phyloP scores from a whole-genome alignment of 805 yeast species.

The Hanseniaspora meyeri region DNA sequence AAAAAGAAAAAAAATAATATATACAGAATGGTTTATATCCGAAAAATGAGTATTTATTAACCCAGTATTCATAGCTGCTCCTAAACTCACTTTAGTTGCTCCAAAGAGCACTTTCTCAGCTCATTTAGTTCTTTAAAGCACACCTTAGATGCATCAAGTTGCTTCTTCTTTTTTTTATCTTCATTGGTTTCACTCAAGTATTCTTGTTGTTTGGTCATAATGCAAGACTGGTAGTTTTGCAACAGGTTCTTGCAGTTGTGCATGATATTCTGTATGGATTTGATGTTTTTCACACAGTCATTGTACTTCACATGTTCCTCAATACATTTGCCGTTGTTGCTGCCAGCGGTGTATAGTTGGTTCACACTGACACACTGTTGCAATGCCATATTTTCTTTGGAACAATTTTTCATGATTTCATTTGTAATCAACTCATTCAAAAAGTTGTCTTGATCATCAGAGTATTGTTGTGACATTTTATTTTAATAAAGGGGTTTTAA shows the following conservation, averaged over 20 bases:
- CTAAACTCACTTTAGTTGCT: background rate
- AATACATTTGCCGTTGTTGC: background rate
- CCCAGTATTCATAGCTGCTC: no score
- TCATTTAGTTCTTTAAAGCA: slow-evolving; percentile 5
- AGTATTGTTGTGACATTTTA: slow-evolving; percentile 8
- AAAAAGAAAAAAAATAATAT: no score
- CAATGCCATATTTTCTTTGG: slow-evolving; percentile 5
- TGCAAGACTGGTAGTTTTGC: slow-evolving; percentile 5
- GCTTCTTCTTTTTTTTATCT: background rate
- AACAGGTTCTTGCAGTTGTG: background rate
- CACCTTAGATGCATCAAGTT: slow-evolving; percentile 1
- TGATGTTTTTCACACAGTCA: slow-evolving; percentile 5
- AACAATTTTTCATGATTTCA: slow-evolving; percentile 11
- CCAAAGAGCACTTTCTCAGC: slow-evolving; percentile 1
- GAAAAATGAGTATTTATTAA: no score
- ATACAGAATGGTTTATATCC: background rate
- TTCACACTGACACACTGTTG: slow-evolving; percentile 7
- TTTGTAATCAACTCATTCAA: slow-evolving; percentile 5
- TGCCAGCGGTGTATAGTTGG: background rate
- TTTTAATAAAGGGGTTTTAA: background rate
- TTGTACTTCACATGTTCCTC: slow-evolving; percentile 2
- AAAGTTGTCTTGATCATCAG: slow-evolving; percentile 6
- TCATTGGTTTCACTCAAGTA: background rate
- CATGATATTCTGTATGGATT: slow-evolving; percentile 9
- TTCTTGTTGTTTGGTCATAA: background rate